Evolutionary conservation across 768 basidiomycete genomes (phyloP), one percentile per base, ranked within the genome.

Genomic region (Boletus reticuloceps): DNA sequence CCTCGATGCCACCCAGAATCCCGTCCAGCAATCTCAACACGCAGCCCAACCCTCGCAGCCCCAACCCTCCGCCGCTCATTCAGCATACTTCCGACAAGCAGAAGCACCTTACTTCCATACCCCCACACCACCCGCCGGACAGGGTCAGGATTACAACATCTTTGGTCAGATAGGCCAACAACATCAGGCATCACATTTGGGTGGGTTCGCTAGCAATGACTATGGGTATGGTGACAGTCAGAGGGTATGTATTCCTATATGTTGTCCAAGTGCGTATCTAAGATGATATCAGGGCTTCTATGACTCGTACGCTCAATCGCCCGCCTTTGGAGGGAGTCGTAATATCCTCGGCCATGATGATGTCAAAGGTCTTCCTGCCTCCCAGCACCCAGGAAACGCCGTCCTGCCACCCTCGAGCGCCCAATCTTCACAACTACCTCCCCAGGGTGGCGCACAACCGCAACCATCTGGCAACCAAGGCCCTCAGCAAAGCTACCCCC

Each of bases 81-180:
- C 72, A 10, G 58, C 64, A 0, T 91, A 89, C 65, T 89, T 88
- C 77, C 79, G 88, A 51, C 86, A 88, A 64, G 77, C 78, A 12
- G 85, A 89, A 9, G 68, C 79, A 4, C 86, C 85, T 6, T 91
- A 89, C 70, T 89, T 88, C 79, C 87, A 91, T 64, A 78, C 86
- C 0, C 82, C 87, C 9, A 91, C 90, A 4, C 90, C 89, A 20
- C 88, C 89, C 53, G 83, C 82, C 17, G 72, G 73, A 27, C 86
- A 85, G 62, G 73, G 75, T 17, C 88, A 89, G 58, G 79, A 82
- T 38, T 70, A 84, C 47, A 84, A 75, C 61, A 79, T 82, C 40
- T 89, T 90, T 63, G 84, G 86, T n/a, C 85, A 86, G 69, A 77
- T 83, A 19, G 69, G 65, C 7, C 79, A 77, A 47, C 80, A 83